These are phyloP conservation scores for Diplosphaera chodatii DNA, from an alignment of 139 green algal species.

Conservation along the genomic window DNA sequence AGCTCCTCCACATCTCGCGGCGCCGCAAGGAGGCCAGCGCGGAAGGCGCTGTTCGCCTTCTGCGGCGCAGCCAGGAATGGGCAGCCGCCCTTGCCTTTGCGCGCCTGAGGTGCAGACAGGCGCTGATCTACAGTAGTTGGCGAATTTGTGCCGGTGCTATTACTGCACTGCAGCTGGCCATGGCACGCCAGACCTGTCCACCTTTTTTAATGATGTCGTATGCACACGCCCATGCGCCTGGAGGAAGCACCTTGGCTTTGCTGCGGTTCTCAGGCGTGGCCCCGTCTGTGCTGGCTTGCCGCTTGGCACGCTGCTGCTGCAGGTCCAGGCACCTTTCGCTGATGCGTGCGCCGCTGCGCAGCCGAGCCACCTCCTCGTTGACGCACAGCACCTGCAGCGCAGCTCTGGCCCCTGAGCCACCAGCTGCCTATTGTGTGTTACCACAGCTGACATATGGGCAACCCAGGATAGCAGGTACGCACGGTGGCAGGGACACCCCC, in stretches of 20 bases:
- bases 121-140: no score
- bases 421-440: no score
- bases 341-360: conserved; percentile 47
- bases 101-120: background rate
- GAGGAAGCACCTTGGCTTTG: conserved; percentile 1
- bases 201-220: no score
- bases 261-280: background rate
- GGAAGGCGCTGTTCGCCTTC: conserved; percentile 3
- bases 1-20: conserved; percentile 94
- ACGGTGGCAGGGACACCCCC: no score
- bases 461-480: no score
- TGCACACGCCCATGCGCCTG: no score
- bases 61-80: conserved; percentile 15
- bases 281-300: conserved; percentile 8
- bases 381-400: conserved; percentile 72
- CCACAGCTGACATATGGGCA: no score
- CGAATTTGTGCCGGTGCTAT: no score
- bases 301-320: conserved; percentile 35
- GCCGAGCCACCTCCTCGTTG: conserved; percentile 64
- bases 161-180: no score
- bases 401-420: background rate
- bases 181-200: no score
- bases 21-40: conserved; percentile 40
- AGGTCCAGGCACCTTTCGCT: conserved; percentile 90
- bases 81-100: conserved; percentile 20